Evolutionary conservation across 2,329 filamentous ascomycete species (phyloP).

Genomic region (Apiospora saccharicola): DNA sequence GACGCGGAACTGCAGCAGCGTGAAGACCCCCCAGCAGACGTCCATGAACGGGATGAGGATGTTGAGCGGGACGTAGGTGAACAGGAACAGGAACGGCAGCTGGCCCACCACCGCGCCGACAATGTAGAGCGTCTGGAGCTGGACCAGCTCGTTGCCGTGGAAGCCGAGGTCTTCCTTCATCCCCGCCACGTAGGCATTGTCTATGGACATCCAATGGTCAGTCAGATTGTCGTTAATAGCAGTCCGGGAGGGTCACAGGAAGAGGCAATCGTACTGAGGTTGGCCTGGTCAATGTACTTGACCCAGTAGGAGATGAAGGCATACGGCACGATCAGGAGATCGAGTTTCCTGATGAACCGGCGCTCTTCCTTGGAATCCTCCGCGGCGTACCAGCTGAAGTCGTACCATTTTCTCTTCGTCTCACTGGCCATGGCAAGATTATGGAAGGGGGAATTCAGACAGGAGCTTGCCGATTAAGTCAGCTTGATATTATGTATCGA

Average conservation of each 20-base stretch:
- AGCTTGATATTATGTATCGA: no score
- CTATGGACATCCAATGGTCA: conserved; percentile 12
- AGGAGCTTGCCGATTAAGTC: neutral
- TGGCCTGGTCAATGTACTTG: conserved; percentile 63
- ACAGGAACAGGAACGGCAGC: conserved; percentile 34
- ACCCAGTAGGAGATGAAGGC: conserved; percentile 63
- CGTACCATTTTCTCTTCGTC: conserved; percentile 42
- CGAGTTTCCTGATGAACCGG: conserved; percentile 61
- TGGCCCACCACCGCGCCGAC: conserved; percentile 33
- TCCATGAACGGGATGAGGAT: conserved; percentile 55
- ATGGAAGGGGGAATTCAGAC: neutral
- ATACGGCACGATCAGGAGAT: conserved; percentile 63
- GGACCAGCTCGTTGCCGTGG: conserved; percentile 35
- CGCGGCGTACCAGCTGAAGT: conserved; percentile 56
- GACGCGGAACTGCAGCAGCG: conserved; percentile 59
- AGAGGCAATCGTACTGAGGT: conserved; percentile 52
- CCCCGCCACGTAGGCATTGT: conserved; percentile 37
- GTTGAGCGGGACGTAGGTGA: conserved; percentile 35
- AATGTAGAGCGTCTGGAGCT: conserved; percentile 36
- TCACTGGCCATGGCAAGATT: neutral
- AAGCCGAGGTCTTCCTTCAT: conserved; percentile 36
- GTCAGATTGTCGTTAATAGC: neutral
- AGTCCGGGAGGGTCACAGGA: neutral
- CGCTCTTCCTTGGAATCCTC: conserved; percentile 58
- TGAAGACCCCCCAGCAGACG: conserved; percentile 62